phyloP scores from a whole-genome alignment of 768 basidiomycete genomes.

The Leccinum arenicola region DNA sequence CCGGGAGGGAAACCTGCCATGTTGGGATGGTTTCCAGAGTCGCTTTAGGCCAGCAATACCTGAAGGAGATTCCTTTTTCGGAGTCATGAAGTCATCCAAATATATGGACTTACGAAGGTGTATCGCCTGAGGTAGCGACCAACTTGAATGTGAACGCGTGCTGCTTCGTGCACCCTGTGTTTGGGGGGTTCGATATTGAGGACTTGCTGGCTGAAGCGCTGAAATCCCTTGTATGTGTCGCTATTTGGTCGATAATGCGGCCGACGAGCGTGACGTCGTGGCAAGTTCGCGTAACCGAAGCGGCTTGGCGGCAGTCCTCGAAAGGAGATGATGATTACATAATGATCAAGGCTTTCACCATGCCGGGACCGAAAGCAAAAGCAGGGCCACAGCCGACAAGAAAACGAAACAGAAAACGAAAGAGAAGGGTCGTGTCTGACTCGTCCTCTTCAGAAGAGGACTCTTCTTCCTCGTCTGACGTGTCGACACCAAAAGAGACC shows the following conservation, averaged over 20 bases:
- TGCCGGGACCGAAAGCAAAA: background rate
- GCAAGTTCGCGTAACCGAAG: no score
- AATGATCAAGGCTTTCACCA: background rate
- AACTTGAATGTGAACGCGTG: no score
- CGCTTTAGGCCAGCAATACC: background rate
- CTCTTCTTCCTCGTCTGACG: conserved; percentile 17
- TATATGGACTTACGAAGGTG: background rate
- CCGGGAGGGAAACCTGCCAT: conserved; percentile 32
- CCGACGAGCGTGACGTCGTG: no score
- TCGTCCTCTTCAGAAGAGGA: conserved; percentile 40
- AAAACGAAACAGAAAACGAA: conserved; percentile 53
- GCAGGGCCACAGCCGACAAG: conserved; percentile 29
- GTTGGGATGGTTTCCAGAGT: background rate
- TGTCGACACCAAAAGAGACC: conserved; percentile 7
- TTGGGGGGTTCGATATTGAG: no score
- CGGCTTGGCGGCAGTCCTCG: no score
- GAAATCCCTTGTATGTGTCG: no score
- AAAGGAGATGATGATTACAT: background rate
- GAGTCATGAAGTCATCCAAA: background rate
- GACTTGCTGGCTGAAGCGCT: no score
- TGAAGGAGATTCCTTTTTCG: background rate
- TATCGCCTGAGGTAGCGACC: background rate
- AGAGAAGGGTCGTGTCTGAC: conserved; percentile 46
- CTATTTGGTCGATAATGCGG: no score
- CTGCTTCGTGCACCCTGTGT: no score